Percentiles rank a stretch among this genome's conserved stretches.
These are phyloP conservation scores for Clitoria ternatea DNA, from an alignment of 306 rosid species.

Conservation along the genomic window DNA sequence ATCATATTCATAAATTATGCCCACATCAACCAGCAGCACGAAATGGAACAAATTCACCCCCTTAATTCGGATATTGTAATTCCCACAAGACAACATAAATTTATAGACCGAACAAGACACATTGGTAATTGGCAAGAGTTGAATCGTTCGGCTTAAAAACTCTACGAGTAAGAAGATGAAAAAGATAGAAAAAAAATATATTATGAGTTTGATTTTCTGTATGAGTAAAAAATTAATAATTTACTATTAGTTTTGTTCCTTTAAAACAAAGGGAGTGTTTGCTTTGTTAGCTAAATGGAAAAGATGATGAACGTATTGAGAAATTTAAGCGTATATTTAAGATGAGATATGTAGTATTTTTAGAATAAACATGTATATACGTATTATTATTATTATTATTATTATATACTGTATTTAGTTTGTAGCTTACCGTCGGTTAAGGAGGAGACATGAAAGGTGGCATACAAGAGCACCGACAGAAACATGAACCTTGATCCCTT, in stretches of 20 bases:
- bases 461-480: conserved; percentile 49
- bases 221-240: no score
- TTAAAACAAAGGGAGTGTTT: background rate
- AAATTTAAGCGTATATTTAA: background rate
- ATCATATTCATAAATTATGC: conserved; percentile 5
- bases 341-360: background rate
- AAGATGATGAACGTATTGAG: background rate
- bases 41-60: background rate
- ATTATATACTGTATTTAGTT: no score
- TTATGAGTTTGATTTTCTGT: no score
- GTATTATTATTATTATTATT: no score
- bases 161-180: background rate
- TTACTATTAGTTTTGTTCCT: background rate
- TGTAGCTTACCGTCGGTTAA: conserved; percentile 59
- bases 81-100: background rate
- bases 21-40: background rate
- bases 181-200: no score
- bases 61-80: background rate
- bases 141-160: background rate
- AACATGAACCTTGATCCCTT: conserved; percentile 35
- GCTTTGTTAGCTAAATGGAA: background rate
- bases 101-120: background rate
- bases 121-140: background rate
- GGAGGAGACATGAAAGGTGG: conserved; percentile 56
- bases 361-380: background rate